Percentiles rank a stretch among this genome's conserved stretches.
phyloP scores from a whole-genome alignment of 495 filamentous ascomycete species.

The Cenococcum geophilum region DNA sequence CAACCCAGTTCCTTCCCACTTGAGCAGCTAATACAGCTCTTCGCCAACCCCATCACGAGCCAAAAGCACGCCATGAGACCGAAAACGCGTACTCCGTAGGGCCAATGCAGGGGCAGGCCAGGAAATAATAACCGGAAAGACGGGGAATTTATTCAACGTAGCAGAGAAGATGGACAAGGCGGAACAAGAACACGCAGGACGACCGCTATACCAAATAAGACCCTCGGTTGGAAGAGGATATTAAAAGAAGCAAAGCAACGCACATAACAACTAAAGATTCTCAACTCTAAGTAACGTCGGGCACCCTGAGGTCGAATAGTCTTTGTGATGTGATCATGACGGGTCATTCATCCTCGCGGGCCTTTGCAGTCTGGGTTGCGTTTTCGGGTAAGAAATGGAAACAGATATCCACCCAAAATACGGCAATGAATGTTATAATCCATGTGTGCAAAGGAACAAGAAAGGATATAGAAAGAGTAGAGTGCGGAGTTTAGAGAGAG shows the following conservation, averaged over 20 bases:
- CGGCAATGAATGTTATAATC: conserved; percentile 4
- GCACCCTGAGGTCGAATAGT: conserved; percentile 31
- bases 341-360: conserved; percentile 24
- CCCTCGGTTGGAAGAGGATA: not conserved
- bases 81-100: too few relatives aligned
- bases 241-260: not conserved
- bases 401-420: conserved; percentile 12
- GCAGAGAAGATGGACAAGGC: too few relatives aligned
- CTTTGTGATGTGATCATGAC: conserved; percentile 24
- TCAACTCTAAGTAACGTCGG: conserved; percentile 29
- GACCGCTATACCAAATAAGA: too few relatives aligned
- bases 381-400: not conserved
- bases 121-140: too few relatives aligned
- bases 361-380: conserved; percentile 26
- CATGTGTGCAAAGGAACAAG: conserved; percentile 11
- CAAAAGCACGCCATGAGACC: too few relatives aligned
- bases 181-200: too few relatives aligned
- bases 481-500: not conserved
- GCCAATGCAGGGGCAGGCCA: too few relatives aligned
- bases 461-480: not conserved
- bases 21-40: too few relatives aligned
- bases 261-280: conserved; percentile 15
- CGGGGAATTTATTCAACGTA: too few relatives aligned
- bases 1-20: too few relatives aligned
- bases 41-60: too few relatives aligned